Evolutionary conservation across 148 eudicot species (phyloP).

Genomic region (Rhododendron molle): DNA sequence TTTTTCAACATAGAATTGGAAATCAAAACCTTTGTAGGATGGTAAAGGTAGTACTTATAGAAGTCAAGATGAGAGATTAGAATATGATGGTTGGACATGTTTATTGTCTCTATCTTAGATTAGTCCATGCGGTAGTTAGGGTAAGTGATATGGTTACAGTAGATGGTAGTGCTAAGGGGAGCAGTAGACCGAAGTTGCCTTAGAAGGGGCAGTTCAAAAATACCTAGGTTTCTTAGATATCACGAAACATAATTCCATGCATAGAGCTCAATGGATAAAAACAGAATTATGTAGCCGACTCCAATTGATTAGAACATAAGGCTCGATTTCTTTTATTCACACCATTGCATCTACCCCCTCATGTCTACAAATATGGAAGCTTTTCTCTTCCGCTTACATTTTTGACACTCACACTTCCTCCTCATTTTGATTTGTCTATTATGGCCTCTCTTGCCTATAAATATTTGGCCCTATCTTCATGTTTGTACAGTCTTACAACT

Average conservation of each 20-base stretch:
- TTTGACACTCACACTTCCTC: background rate
- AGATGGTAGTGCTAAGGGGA: background rate
- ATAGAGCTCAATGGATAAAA: background rate
- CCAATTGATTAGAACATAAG: background rate
- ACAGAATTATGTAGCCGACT: background rate
- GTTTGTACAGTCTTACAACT: background rate
- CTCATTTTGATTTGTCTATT: background rate
- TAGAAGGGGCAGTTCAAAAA: background rate
- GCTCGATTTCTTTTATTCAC: background rate
- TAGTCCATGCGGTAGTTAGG: background rate
- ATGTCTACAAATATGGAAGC: background rate
- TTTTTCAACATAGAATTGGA: background rate
- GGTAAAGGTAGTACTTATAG: background rate
- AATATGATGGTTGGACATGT: background rate
- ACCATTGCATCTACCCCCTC: background rate
- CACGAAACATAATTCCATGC: background rate
- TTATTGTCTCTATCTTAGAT: background rate
- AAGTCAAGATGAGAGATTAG: background rate
- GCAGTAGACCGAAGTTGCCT: background rate
- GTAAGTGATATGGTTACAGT: background rate
- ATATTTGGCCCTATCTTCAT: background rate
- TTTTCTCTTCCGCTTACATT: background rate
- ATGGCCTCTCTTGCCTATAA: background rate
- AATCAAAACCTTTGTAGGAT: background rate
- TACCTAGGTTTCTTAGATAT: background rate